These are phyloP conservation scores for Artemisia annua DNA, from an alignment of 129 eudicot genomes.

Conservation along the genomic window DNA sequence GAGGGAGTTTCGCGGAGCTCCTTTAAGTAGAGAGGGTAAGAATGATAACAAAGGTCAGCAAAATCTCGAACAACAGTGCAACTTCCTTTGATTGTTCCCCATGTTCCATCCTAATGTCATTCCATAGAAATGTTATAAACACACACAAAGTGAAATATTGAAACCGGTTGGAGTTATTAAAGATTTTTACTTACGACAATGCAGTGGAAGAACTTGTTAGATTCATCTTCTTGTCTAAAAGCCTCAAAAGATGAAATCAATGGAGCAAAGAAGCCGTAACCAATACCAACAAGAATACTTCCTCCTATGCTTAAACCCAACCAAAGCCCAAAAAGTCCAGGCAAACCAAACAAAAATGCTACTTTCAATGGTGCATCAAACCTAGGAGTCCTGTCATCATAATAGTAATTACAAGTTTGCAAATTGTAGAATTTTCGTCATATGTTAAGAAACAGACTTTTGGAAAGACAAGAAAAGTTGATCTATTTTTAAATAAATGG, in stretches of 20 bases:
- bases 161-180: not conserved
- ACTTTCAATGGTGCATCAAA: conserved; percentile 84
- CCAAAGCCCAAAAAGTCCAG: conserved; percentile 82
- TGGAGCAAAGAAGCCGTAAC: conserved; percentile 96
- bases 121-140: conserved; percentile 12
- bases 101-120: conserved; percentile 79
- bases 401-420: not conserved
- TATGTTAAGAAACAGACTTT: too few species aligned
- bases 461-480: too few species aligned
- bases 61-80: conserved; percentile 94
- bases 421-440: not conserved
- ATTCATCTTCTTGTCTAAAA: conserved; percentile 76
- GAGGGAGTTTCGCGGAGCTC: conserved; percentile 73
- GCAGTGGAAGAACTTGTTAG: conserved; percentile 69
- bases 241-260: conserved; percentile 96
- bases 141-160: not conserved
- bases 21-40: conserved; percentile 76
- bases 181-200: conserved; percentile 65
- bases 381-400: conserved; percentile 57
- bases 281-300: conserved; percentile 86
- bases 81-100: conserved; percentile 93
- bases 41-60: conserved; percentile 79
- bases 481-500: too few species aligned
- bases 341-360: conserved; percentile 80
- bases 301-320: conserved; percentile 85